These are phyloP conservation scores for Pythium angustatum DNA, from an alignment of 352 stramenopile species.

Conservation along the genomic window DNA sequence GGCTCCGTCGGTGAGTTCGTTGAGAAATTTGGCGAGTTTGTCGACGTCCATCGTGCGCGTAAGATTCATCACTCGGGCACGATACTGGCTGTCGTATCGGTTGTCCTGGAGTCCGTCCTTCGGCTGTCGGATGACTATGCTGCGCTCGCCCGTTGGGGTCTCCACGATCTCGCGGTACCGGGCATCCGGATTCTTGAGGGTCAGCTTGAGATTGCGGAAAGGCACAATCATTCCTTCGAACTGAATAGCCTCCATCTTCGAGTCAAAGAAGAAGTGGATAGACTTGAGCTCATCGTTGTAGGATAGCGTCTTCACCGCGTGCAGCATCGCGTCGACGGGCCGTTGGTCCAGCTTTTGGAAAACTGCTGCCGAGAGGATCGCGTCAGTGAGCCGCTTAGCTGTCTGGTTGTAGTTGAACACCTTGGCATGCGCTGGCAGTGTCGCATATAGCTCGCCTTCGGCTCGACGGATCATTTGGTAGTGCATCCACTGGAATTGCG, in stretches of 20 bases:
- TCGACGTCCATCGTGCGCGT: constrained; percentile 3
- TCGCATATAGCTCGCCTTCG: constrained; percentile 12
- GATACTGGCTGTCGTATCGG: constrained; percentile 4
- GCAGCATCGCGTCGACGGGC: background rate
- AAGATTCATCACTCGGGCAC: background rate
- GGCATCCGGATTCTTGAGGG: constrained; percentile 1
- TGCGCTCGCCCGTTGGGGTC: background rate
- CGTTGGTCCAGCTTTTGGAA: background rate
- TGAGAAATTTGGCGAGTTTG: background rate
- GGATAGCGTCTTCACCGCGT: background rate
- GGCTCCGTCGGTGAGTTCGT: background rate
- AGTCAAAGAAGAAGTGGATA: constrained; percentile 17
- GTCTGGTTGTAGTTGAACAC: constrained; percentile 21
- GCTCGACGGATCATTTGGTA: background rate
- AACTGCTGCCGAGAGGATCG: background rate
- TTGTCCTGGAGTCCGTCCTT: constrained; percentile 5
- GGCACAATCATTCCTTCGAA: constrained; percentile 5
- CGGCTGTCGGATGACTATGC: background rate
- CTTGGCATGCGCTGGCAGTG: background rate
- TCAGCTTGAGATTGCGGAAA: background rate
- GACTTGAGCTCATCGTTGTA: constrained; percentile 16
- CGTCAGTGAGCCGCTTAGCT: background rate
- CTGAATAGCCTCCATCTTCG: background rate
- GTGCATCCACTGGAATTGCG: constrained; percentile 11
- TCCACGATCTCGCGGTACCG: background rate